A percentile compares a stretch with the other conserved stretches of the same genome.
Conservation (phyloP, 2,329 filamentous ascomycete genomes). For the Talaromyces funiculosus region DNA sequence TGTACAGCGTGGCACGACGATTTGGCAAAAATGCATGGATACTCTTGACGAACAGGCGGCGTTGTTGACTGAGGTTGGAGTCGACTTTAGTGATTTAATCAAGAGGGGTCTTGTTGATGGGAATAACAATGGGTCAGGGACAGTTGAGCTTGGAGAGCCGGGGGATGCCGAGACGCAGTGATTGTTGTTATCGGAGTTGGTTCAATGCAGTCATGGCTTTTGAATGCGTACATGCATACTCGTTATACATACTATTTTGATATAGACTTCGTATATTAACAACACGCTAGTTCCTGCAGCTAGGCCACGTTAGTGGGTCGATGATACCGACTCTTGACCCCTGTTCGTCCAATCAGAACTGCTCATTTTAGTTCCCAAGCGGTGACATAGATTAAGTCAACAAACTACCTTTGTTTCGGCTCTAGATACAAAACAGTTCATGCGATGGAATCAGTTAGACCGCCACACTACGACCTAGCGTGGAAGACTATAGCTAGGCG, state of each 20-base stretch:
- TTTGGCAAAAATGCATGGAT: conserved; percentile 79
- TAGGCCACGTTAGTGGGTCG: not conserved
- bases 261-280: not conserved
- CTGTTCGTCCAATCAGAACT: not conserved
- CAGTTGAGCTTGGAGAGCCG: conserved; percentile 9
- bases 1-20: conserved; percentile 66
- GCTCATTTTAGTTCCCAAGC: not conserved
- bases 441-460: not conserved
- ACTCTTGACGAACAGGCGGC: conserved; percentile 73
- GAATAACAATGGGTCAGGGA: not conserved
- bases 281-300: not conserved
- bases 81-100: conserved; percentile 83
- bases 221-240: not conserved
- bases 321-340: not conserved
- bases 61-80: conserved; percentile 74
- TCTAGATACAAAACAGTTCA: not conserved
- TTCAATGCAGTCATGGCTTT: not conserved
- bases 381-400: not conserved
- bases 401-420: not conserved
- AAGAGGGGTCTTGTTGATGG: conserved; percentile 46
- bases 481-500: not conserved
- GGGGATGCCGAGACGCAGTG: conserved; percentile 10
- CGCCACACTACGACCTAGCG: not conserved
- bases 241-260: not conserved
- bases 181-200: not conserved